Base-by-base conservation (phyloP, 805 yeast genomes). In the Tetrapisispora arboricola region DNA sequence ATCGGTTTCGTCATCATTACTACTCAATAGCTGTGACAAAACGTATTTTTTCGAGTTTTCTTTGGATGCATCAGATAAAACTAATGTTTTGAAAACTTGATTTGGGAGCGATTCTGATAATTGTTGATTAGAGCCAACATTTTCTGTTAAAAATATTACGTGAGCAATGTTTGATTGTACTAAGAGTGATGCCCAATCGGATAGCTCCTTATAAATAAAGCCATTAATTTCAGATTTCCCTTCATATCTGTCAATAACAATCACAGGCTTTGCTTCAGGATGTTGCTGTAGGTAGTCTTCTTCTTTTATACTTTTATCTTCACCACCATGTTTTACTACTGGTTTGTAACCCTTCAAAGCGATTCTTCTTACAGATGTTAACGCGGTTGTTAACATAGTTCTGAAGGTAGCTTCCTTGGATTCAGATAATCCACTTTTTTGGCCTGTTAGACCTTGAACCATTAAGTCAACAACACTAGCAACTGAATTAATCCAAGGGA, bases 371-470 rank as follows among this genome's bases (percentile, higher is more conserved):
- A 92, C 69, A 0, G 95, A 88, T 48, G 75, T 76, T 28, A 78
- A 65, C 0, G 90, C 71, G 34, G 84, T 72, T 38, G 79, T 73
- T 37, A 88, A 68, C 75, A 88, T 87, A 50, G 80, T 79, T 60
- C 84, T 81, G 45, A 84, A 73, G 57, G 85, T 95, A 0, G 81
- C 63, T 50, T 88, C 96, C 46, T 79, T 80, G 2, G 84, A 66
- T 56, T 88, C 96, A 24, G 88, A 76, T 36, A 88, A 66, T 1
- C 96, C 96, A 3, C 94, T 82, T 55, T 87, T 88, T 57, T 87
- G 96, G 1, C 97, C 98, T 1, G 95, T 86, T 32, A 90, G 59
- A 43, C 96, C 90, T 56, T 86, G 95, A 16, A 84, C 82, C 41
- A 80, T 85, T 52, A 92, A 68, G 63, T 92, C 98, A 36, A 85